Percentiles rank a stretch among this genome's conserved stretches.
phyloP scores from a whole-genome alignment of 768 basidiomycete species.

The Phylloporus rhodoxanthus region DNA sequence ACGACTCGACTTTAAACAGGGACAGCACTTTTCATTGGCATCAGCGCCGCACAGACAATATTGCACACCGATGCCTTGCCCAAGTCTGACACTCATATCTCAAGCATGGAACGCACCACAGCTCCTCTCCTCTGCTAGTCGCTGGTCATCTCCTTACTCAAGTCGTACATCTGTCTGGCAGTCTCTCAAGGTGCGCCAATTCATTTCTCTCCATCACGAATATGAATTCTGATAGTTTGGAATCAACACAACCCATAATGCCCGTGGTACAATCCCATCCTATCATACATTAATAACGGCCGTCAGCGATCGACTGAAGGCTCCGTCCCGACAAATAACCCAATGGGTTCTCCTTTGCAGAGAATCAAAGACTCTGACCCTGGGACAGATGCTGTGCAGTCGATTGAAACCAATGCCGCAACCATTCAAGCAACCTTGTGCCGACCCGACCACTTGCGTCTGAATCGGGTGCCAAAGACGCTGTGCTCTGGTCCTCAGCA shows the following conservation, averaged over 20 bases:
- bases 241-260: constrained; percentile 12
- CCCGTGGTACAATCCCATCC: constrained; percentile 12
- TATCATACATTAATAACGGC: constrained; percentile 5
- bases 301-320: neutral
- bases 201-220: neutral
- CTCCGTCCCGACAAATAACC: neutral
- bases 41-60: too few species aligned
- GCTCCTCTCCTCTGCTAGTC: too few species aligned
- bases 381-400: constrained; percentile 54
- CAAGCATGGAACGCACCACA: too few species aligned
- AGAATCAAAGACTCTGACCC: constrained; percentile 21
- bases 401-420: constrained; percentile 44
- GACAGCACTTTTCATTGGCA: too few species aligned
- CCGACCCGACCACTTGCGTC: constrained; percentile 56
- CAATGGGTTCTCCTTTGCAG: neutral
- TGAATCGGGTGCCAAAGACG: constrained; percentile 9
- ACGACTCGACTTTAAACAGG: too few species aligned
- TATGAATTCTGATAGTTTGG: constrained; percentile 1
- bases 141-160: too few species aligned
- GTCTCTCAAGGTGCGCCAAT: constrained; percentile 13
- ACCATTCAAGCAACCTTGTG: constrained; percentile 47
- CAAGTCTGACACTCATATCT: too few species aligned
- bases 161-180: constrained; percentile 5
- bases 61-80: too few species aligned
- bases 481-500: constrained; percentile 32